Base-by-base conservation (phyloP, 768 basidiomycete species). In the Butyriboletus loyo region DNA sequence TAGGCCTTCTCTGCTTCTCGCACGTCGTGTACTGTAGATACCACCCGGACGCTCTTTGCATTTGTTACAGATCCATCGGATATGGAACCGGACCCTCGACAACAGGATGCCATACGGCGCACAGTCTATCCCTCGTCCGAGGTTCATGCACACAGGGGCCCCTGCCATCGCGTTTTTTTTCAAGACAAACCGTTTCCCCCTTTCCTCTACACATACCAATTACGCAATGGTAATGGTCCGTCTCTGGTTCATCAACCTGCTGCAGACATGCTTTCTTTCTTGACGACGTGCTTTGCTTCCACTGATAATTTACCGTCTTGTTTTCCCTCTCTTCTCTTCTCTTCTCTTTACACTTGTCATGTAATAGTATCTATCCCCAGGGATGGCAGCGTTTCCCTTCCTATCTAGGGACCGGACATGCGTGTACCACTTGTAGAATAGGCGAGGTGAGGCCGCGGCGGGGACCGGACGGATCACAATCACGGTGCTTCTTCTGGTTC, bases 1-100 rank as follows among this genome's bases (percentile, higher is more conserved):
- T 47, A n/a, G n/a, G n/a, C n/a, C n/a, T n/a, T n/a, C n/a, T 36
- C n/a, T 36, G 35, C 21, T 22, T 28, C 21, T 10, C 39, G n/a
- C 38, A 39, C 22, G n/a, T 19, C 28, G 25, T 32, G 41, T 28
- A 49, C 27, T 21, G 49, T 52, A 30, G 38, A 56, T 42, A 57
- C 25, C 49, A n/a, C 28, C n/a, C 15, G 9, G 34, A 48, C 55
- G 5, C 31, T 46, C 36, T 30, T 44, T 40, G 27, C 41, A 37
- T 45, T 38, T 37, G 27, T 17, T 41, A 40, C 39, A 22, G 8
- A n/a, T 24, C 7, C 41, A 38, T 49, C 38, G 28, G 50, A 56
- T 42, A 35, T 14, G 48, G 47, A 56, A 31, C 25, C 7, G 8
- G 27, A 52, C 38, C 15, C 14, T 28, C 14, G 21, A 30, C 37